Evolutionary conservation across 2,329 filamentous ascomycete species (phyloP).

Genomic region (Xylariomycetidae sp.): DNA sequence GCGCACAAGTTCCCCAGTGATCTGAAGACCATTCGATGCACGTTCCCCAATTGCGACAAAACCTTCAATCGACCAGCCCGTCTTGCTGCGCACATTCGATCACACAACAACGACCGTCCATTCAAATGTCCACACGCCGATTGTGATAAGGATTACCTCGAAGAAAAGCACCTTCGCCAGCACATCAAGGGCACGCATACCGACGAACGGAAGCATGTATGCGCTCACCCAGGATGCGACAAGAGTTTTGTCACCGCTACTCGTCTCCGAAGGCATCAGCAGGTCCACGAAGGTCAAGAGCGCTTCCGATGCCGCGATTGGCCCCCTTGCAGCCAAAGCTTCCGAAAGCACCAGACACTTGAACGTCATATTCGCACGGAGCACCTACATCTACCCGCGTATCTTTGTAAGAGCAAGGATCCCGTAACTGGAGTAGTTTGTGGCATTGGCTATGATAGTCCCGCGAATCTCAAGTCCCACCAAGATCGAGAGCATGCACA

Average conservation of each 20-base stretch:
- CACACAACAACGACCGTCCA: slow-evolving; percentile 79
- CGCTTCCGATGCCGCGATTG: slow-evolving; percentile 69
- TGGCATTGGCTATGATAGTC: slow-evolving; percentile 66
- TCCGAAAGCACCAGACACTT: slow-evolving; percentile 83
- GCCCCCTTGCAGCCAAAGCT: slow-evolving; percentile 68
- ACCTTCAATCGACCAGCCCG: slow-evolving; percentile 84
- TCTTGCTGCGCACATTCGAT: slow-evolving; percentile 73
- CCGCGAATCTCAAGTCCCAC: slow-evolving; percentile 67
- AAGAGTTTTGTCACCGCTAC: slow-evolving; percentile 81
- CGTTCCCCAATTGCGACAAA: slow-evolving; percentile 69
- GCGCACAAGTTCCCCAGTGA: slow-evolving; percentile 60
- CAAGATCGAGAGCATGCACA: slow-evolving; percentile 65
- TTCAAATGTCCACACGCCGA: slow-evolving; percentile 65
- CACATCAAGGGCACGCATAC: slow-evolving; percentile 82
- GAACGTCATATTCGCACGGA: slow-evolving; percentile 75
- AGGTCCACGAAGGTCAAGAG: slow-evolving; percentile 74
- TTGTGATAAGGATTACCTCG: slow-evolving; percentile 81
- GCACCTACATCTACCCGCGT: slow-evolving; percentile 69
- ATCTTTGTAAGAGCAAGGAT: slow-evolving; percentile 55
- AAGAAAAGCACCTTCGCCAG: slow-evolving; percentile 79
- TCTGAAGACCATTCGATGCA: slow-evolving; percentile 73
- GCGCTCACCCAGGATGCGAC: slow-evolving; percentile 66
- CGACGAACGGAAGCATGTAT: slow-evolving; percentile 64
- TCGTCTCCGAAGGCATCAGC: slow-evolving; percentile 69
- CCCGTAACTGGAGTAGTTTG: slow-evolving; percentile 40